Conservation (phyloP, 2,329 filamentous ascomycete species). For the Aspergillus oerlinghausenensis region DNA sequence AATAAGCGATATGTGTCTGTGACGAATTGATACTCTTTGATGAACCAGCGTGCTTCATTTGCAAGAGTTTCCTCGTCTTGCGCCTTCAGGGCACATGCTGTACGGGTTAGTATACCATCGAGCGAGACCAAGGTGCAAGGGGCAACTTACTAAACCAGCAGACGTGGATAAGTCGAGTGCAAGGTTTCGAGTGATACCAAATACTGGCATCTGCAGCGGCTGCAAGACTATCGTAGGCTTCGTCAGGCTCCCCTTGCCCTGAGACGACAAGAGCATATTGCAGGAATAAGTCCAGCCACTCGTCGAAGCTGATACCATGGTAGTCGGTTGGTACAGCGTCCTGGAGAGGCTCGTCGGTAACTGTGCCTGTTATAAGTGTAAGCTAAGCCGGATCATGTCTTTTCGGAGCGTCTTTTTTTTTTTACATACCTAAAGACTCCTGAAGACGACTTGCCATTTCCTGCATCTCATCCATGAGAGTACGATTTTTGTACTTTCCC, state of each 20-base stretch:
- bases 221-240: conserved; percentile 76
- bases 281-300: conserved; percentile 87
- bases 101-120: conserved; percentile 7
- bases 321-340: conserved; percentile 52
- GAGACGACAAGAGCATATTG: conserved; percentile 79
- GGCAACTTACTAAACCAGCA: conserved; percentile 63
- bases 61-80: conserved; percentile 73
- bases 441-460: conserved; percentile 43
- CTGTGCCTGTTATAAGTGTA: conserved; percentile 15
- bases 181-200: conserved; percentile 67
- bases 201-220: conserved; percentile 75
- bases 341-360: conserved; percentile 22
- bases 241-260: conserved; percentile 59
- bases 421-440: conserved; percentile 34
- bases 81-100: conserved; percentile 75
- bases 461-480: conserved; percentile 40
- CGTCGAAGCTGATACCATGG: conserved; percentile 72
- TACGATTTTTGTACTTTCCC: conserved; percentile 30
- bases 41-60: conserved; percentile 73
- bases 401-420: no score
- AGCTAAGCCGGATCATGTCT: conserved; percentile 3
- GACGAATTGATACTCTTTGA: conserved; percentile 73
- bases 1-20: conserved; percentile 83
- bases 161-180: conserved; percentile 68
- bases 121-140: background rate